These are phyloP conservation scores for Tuber brumale DNA, from an alignment of 495 filamentous ascomycete species.

Conservation along the genomic window DNA sequence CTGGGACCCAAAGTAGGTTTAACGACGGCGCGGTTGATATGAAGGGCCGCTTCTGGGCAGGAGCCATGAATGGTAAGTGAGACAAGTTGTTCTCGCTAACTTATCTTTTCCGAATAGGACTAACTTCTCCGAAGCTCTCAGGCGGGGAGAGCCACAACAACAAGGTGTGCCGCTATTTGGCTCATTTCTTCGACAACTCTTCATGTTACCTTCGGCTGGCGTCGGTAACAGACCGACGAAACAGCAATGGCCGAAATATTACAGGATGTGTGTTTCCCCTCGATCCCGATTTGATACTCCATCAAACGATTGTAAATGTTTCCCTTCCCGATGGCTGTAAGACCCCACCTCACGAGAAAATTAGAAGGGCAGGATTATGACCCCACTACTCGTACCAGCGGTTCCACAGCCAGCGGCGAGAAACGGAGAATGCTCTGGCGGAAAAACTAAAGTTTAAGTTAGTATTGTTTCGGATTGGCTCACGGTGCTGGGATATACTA, in stretches of 20 bases:
- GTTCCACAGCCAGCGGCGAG: neutral
- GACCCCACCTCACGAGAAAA: slow-evolving; percentile 15
- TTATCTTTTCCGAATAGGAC: slow-evolving; percentile 25
- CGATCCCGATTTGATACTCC: slow-evolving; percentile 55
- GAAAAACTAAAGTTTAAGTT: neutral
- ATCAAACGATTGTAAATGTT: slow-evolving; percentile 56
- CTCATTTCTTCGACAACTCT: slow-evolving; percentile 11
- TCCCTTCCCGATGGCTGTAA: slow-evolving; percentile 81
- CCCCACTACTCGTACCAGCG: neutral
- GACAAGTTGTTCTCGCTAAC: slow-evolving; percentile 39
- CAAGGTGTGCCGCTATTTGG: slow-evolving; percentile 48
- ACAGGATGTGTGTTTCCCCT: slow-evolving; percentile 58
- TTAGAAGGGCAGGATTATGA: neutral
- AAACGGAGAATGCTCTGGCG: neutral
- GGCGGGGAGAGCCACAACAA: slow-evolving; percentile 47
- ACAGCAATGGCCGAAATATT: slow-evolving; percentile 12
- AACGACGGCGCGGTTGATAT: slow-evolving; percentile 83
- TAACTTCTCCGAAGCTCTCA: slow-evolving; percentile 44
- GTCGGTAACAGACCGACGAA: slow-evolving; percentile 26
- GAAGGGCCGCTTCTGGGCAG: slow-evolving; percentile 77
- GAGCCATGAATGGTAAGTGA: slow-evolving; percentile 67
- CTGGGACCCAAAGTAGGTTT: slow-evolving; percentile 47
- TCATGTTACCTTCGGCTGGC: slow-evolving; percentile 26
- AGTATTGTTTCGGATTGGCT: neutral
- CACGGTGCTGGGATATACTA: neutral